Conservation (phyloP, 2,329 filamentous ascomycete genomes). For the Pyrenophora teres region DNA sequence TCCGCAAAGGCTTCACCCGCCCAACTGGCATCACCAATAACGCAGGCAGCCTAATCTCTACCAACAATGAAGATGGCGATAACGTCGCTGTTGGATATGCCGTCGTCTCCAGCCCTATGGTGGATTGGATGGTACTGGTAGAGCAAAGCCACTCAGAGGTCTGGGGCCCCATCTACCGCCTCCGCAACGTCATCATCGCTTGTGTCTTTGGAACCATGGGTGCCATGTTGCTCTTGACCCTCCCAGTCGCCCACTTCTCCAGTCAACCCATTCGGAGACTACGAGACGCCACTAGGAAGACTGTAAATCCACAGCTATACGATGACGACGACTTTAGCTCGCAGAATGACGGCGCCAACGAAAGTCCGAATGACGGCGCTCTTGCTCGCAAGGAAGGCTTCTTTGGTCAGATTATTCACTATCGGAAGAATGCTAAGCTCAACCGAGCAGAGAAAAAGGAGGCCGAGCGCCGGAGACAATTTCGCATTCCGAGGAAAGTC, state of each 20-base stretch:
- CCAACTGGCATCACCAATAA: slow-evolving; percentile 61
- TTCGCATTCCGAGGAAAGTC: slow-evolving; percentile 85
- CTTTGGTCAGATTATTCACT: slow-evolving; percentile 45
- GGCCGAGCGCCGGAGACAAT: slow-evolving; percentile 58
- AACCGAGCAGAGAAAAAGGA: slow-evolving; percentile 46
- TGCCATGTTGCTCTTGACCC: slow-evolving; percentile 70
- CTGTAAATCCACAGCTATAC: slow-evolving; percentile 69
- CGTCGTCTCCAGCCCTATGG: slow-evolving; percentile 67
- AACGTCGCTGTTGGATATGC: slow-evolving; percentile 81
- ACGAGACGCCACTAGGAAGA: slow-evolving; percentile 74
- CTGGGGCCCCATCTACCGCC: slow-evolving; percentile 71
- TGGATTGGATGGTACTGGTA: slow-evolving; percentile 81
- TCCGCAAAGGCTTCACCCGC: slow-evolving; percentile 63
- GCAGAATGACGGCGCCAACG: slow-evolving; percentile 45
- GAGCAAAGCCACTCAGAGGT: slow-evolving; percentile 78
- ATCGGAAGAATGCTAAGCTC: slow-evolving; percentile 39
- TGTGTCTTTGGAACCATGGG: slow-evolving; percentile 85
- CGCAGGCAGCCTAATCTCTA: slow-evolving; percentile 69
- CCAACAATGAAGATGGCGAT: slow-evolving; percentile 71
- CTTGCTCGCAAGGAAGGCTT: slow-evolving; percentile 55
- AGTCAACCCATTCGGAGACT: slow-evolving; percentile 79
- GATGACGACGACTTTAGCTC: slow-evolving; percentile 49
- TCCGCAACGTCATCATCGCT: slow-evolving; percentile 80
- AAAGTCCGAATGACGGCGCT: slow-evolving; percentile 55
- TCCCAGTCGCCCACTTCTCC: slow-evolving; percentile 80